Evolutionary conservation across 208 protist species (phyloP).

Genomic region (Acanthamoeba castellanii): DNA sequence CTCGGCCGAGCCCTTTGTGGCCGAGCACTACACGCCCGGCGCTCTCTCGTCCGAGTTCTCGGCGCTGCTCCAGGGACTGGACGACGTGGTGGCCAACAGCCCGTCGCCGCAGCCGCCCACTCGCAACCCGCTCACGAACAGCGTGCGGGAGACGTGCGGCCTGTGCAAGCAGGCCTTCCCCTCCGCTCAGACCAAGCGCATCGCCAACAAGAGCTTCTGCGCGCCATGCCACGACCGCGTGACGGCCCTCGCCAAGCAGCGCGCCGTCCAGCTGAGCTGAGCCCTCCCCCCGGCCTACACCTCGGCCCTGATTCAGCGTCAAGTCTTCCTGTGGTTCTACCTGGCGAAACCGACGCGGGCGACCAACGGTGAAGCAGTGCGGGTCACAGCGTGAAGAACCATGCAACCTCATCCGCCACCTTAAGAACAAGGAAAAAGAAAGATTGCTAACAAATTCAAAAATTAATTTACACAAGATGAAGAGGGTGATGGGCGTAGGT

Average conservation of each 20-base stretch:
- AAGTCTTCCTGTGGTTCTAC: no score
- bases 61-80: not conserved
- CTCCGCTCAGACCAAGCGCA: not conserved
- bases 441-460: no score
- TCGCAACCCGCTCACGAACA: not conserved
- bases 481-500: no score
- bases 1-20: not conserved
- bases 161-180: constrained; percentile 31
- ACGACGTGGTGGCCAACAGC: not conserved
- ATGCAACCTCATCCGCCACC: no score
- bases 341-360: no score
- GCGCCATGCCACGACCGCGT: not conserved
- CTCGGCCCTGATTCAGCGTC: no score
- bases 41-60: not conserved
- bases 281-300: no score
- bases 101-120: not conserved
- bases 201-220: constrained; percentile 10
- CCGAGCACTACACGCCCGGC: not conserved
- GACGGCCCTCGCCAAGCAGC: constrained; percentile 10
- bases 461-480: no score
- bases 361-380: no score
- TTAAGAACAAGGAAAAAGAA: no score
- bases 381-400: no score
- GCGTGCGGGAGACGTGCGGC: not conserved
- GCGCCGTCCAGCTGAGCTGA: not conserved